These are phyloP conservation scores for Pholiota molesta DNA, from an alignment of 768 basidiomycete species.

Conservation along the genomic window DNA sequence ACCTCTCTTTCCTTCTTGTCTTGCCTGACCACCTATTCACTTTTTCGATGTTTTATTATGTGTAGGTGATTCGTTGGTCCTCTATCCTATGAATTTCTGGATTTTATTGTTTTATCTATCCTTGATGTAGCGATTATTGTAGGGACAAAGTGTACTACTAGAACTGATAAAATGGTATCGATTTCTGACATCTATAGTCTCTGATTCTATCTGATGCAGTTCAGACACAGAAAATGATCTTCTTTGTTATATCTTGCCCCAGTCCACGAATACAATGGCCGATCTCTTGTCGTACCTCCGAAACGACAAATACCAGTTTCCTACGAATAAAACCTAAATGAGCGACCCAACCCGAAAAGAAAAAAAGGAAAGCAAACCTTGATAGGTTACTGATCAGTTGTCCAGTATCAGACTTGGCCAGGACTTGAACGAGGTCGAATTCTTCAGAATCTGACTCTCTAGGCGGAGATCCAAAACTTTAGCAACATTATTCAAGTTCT, in stretches of 20 bases:
- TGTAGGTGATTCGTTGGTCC: background rate
- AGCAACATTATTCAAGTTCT: background rate
- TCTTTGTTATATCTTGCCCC: slow-evolving; percentile 43
- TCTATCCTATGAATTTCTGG: slow-evolving; percentile 3
- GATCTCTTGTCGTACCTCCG: slow-evolving; percentile 35
- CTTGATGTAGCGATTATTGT: background rate
- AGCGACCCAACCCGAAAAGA: background rate
- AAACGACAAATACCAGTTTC: slow-evolving; percentile 29
- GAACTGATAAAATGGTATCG: slow-evolving; percentile 1
- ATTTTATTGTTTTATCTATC: slow-evolving; percentile 2
- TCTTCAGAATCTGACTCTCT: background rate
- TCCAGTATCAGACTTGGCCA: slow-evolving; percentile 15
- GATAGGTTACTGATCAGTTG: slow-evolving; percentile 27
- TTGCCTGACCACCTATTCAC: background rate
- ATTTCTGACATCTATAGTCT: slow-evolving; percentile 1
- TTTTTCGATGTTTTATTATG: background rate
- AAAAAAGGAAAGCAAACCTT: slow-evolving; percentile 18
- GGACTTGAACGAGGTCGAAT: slow-evolving; percentile 15
- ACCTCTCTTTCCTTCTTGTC: background rate
- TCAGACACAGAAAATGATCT: slow-evolving; percentile 38
- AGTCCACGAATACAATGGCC: slow-evolving; percentile 46
- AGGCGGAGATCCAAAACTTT: background rate
- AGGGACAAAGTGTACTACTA: background rate
- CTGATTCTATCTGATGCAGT: background rate
- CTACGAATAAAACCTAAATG: slow-evolving; percentile 7